Evolutionary conservation across 2,329 filamentous ascomycete species (phyloP).

Genomic region (Penicillium sclerotigenum): DNA sequence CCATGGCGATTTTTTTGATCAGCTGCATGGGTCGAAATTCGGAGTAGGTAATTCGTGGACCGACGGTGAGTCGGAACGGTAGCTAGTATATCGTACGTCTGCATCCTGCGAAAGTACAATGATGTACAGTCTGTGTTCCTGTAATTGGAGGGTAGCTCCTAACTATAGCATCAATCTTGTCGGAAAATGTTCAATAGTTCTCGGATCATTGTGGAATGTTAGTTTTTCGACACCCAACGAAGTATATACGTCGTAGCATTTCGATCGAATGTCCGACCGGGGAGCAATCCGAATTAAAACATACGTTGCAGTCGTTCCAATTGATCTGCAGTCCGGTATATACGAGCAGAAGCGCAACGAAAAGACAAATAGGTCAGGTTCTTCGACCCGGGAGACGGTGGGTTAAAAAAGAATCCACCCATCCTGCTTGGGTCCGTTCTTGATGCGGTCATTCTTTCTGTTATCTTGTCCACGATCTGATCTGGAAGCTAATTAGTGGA

Average conservation of each 20-base stretch:
- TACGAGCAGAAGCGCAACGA: neutral
- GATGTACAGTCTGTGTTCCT: neutral
- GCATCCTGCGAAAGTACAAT: neutral
- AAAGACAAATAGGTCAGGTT: neutral
- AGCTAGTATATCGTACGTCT: neutral
- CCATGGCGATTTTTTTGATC: neutral
- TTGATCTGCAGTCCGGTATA: neutral
- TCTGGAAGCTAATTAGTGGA: slow-evolving; percentile 5
- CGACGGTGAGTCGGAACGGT: neutral
- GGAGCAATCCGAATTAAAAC: neutral
- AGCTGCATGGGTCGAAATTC: neutral
- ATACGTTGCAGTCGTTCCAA: neutral
- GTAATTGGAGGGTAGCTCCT: neutral
- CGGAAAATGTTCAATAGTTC: neutral
- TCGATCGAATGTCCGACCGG: neutral
- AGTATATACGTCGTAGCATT: neutral
- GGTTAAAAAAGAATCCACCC: neutral
- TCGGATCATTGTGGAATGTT: neutral
- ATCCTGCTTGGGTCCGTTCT: neutral
- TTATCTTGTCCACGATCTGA: neutral
- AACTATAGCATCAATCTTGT: neutral
- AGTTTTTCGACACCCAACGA: neutral
- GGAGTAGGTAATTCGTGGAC: neutral
- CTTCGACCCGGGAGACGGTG: neutral
- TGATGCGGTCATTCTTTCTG: neutral